Evolutionary conservation across 75 land plant genomes (phyloP).

Genomic region (Pinus taeda): DNA sequence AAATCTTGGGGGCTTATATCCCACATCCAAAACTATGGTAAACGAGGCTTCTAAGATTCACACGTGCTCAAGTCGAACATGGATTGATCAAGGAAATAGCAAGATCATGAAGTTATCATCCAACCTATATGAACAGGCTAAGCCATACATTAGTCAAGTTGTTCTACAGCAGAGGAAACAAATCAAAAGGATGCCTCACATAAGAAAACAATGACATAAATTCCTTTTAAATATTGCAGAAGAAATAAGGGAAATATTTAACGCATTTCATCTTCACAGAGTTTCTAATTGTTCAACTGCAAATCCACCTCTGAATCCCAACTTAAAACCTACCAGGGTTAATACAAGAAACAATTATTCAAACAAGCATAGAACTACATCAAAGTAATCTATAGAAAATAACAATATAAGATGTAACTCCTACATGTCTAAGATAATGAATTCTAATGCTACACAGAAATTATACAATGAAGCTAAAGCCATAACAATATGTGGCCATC

Average conservation of each 20-base stretch:
- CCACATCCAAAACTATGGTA: no score
- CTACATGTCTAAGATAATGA: not conserved
- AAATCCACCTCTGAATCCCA: not conserved
- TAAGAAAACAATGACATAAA: constrained; percentile 52
- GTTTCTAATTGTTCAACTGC: constrained; percentile 13
- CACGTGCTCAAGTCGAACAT: no score
- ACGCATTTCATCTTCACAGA: constrained; percentile 59
- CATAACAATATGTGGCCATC: constrained; percentile 8
- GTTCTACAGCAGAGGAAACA: constrained; percentile 36
- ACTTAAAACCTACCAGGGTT: no score
- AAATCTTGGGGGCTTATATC: no score
- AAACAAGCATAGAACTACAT: constrained; percentile 20
- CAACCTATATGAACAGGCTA: no score
- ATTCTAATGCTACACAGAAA: not conserved
- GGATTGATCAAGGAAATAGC: no score
- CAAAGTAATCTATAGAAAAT: constrained; percentile 1
- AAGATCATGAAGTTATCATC: no score
- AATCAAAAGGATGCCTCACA: constrained; percentile 61
- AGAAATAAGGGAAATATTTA: constrained; percentile 59
- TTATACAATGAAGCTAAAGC: not conserved
- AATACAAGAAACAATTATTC: constrained; percentile 16
- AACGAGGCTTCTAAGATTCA: no score
- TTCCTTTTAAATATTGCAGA: constrained; percentile 65
- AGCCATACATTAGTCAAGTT: no score
- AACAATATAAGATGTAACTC: constrained; percentile 2